A percentile compares a stretch with the other conserved stretches of the same genome.
Evolutionary conservation across 1,139 yeast species (phyloP).

Genomic region (Scheffersomyces insectosa): DNA sequence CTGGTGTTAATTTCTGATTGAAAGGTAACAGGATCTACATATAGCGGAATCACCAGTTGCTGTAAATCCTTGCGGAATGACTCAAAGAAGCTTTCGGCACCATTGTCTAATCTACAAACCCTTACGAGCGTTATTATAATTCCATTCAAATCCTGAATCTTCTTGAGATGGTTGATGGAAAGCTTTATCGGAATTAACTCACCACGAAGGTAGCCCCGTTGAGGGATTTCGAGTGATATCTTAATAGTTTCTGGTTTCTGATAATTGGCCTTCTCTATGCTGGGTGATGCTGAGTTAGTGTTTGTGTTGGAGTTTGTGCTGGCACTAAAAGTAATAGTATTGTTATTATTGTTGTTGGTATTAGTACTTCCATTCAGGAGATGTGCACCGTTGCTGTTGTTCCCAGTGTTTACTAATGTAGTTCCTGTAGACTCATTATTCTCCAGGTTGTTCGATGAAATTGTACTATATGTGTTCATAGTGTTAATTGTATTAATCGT

Average conservation of each 20-base stretch:
- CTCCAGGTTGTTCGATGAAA: constrained; percentile 40
- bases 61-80: constrained; percentile 83
- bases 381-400: background rate
- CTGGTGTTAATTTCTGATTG: constrained; percentile 61
- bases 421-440: constrained; percentile 4
- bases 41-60: constrained; percentile 77
- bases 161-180: constrained; percentile 65
- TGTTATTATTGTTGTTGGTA: constrained; percentile 2
- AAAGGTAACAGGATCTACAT: constrained; percentile 67
- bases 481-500: constrained; percentile 38
- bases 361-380: constrained; percentile 3
- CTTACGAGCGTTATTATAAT: constrained; percentile 78
- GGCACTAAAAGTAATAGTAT: background rate
- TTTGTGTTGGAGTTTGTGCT: constrained; percentile 1
- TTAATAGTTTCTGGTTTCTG: constrained; percentile 39
- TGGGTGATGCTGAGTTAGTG: constrained; percentile 1
- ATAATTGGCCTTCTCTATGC: background rate
- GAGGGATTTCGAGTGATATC: constrained; percentile 60
- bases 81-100: constrained; percentile 64
- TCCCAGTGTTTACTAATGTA: constrained; percentile 2
- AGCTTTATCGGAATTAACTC: constrained; percentile 75
- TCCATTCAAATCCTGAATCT: constrained; percentile 72
- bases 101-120: constrained; percentile 73
- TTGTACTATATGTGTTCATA: constrained; percentile 34
- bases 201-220: constrained; percentile 75